phyloP scores from a whole-genome alignment of 805 yeast species.

The Candida pseudofarinosa region DNA sequence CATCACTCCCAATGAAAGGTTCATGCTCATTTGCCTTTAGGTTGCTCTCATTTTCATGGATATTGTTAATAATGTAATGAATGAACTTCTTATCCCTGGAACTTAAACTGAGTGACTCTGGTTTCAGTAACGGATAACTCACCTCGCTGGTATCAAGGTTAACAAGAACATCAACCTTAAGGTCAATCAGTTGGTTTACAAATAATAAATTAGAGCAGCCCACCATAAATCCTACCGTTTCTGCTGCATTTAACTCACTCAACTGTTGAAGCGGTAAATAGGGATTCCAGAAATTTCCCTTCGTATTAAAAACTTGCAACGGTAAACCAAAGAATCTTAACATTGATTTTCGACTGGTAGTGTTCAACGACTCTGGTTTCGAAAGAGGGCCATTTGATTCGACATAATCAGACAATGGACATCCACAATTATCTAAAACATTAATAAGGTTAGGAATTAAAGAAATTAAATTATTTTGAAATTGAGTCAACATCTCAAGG shows the following conservation, averaged over 20 bases:
- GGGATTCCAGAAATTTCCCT: constrained; percentile 87
- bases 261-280: constrained; percentile 92
- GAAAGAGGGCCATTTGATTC: constrained; percentile 47
- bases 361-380: constrained; percentile 63
- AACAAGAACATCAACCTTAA: constrained; percentile 66
- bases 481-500: constrained; percentile 73
- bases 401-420: constrained; percentile 59
- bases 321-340: constrained; percentile 84
- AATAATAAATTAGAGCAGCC: constrained; percentile 88
- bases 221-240: constrained; percentile 61
- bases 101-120: constrained; percentile 30
- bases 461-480: constrained; percentile 80
- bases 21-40: constrained; percentile 35
- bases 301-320: constrained; percentile 70
- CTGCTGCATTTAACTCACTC: constrained; percentile 57
- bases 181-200: constrained; percentile 54
- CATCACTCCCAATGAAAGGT: constrained; percentile 54
- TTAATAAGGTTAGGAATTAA: constrained; percentile 77
- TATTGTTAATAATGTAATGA: constrained; percentile 49
- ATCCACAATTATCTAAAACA: constrained; percentile 71
- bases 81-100: constrained; percentile 71
- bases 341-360: constrained; percentile 75
- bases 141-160: constrained; percentile 59
- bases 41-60: constrained; percentile 33
- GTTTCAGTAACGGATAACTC: constrained; percentile 37